Evolutionary conservation across 2,329 filamentous ascomycete genomes (phyloP).

Genomic region (Stenocarpella maydis): DNA sequence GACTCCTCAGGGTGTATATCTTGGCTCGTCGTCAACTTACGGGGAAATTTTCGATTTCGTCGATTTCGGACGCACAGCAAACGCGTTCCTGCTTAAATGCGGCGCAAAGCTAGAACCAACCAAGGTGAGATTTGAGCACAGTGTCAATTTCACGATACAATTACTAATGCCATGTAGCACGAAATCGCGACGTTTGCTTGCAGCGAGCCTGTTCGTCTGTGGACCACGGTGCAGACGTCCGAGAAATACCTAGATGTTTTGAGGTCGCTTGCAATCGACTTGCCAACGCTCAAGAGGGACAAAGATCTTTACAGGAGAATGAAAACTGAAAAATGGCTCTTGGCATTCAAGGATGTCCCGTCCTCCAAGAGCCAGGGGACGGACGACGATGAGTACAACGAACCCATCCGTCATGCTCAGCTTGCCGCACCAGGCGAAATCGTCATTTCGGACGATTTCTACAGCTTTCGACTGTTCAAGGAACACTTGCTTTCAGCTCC

Average conservation of each 20-base stretch:
- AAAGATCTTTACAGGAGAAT: conserved; percentile 80
- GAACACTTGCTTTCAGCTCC: conserved; percentile 85
- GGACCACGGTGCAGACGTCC: conserved; percentile 79
- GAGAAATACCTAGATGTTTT: conserved; percentile 90
- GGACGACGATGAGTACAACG: conserved; percentile 67
- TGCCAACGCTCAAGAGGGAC: conserved; percentile 76
- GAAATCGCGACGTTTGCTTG: conserved; percentile 89
- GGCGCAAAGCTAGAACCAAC: conserved; percentile 93
- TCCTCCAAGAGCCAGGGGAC: conserved; percentile 55
- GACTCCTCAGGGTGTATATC: conserved; percentile 78
- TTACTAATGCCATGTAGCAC: conserved; percentile 48
- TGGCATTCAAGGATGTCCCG: conserved; percentile 81
- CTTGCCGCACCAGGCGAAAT: conserved; percentile 76
- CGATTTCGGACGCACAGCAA: conserved; percentile 88
- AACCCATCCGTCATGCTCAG: conserved; percentile 78
- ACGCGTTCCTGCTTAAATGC: conserved; percentile 85
- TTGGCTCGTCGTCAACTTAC: conserved; percentile 76
- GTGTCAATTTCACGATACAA: not conserved
- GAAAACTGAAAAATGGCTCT: conserved; percentile 77
- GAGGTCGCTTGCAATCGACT: conserved; percentile 79
- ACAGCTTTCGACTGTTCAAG: conserved; percentile 89
- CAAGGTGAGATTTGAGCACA: conserved; percentile 45
- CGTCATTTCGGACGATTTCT: conserved; percentile 86
- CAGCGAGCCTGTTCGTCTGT: conserved; percentile 80
- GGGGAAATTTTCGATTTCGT: conserved; percentile 97